Percentiles rank a stretch among this genome's conserved stretches.
Conservation (phyloP, 176 grass and related monocot species). For the Ensete ventricosum region DNA sequence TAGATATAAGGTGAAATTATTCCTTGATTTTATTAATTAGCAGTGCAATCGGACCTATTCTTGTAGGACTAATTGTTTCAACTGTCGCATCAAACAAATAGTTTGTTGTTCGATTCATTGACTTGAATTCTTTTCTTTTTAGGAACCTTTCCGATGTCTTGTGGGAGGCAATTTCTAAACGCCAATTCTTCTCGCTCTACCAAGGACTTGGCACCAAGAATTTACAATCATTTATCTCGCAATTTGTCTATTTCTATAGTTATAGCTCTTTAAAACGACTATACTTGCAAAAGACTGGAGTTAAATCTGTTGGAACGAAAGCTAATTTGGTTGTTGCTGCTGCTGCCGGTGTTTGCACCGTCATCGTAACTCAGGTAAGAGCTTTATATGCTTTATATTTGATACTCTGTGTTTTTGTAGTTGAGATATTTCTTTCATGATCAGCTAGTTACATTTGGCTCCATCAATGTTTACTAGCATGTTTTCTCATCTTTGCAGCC, state of each 20-base stretch:
- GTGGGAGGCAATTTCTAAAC: slow-evolving; percentile 75
- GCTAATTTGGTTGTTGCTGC: slow-evolving; percentile 83
- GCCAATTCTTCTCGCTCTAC: slow-evolving; percentile 70
- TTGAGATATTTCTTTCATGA: background rate
- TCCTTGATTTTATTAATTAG: background rate
- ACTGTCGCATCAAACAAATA: background rate
- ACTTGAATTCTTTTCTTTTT: slow-evolving; percentile 17
- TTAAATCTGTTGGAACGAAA: slow-evolving; percentile 75
- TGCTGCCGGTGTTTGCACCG: slow-evolving; percentile 92
- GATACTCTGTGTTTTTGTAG: background rate
- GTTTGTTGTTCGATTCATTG: slow-evolving; percentile 10
- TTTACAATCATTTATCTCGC: slow-evolving; percentile 81
- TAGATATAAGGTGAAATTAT: too few relatives aligned
- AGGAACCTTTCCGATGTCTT: slow-evolving; percentile 95
- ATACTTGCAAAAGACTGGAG: slow-evolving; percentile 71
- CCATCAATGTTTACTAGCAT: background rate
- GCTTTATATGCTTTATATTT: background rate
- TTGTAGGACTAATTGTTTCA: background rate
- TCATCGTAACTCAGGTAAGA: slow-evolving; percentile 63
- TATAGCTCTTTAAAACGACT: slow-evolving; percentile 91
- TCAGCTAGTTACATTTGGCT: background rate
- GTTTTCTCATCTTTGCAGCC: slow-evolving; percentile 33
- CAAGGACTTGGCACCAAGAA: slow-evolving; percentile 96
- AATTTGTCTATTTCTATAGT: slow-evolving; percentile 92
- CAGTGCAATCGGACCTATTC: background rate